Base-by-base conservation (phyloP, 2,329 filamentous ascomycete genomes). In the Penicillium italicum region DNA sequence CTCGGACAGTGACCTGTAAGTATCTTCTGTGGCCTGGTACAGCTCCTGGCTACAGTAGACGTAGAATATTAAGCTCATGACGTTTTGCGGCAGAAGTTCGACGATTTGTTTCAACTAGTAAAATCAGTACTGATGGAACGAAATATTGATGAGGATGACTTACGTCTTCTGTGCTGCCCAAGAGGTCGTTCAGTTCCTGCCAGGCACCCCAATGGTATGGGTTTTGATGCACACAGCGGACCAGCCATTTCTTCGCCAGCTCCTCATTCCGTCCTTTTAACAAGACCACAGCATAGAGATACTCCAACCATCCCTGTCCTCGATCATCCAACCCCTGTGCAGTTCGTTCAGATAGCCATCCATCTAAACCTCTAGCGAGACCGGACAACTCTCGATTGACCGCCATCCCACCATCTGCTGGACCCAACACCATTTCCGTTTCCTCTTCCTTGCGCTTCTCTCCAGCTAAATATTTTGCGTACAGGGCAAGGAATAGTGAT, bases 201-300 rank as follows among this genome's bases (percentile, higher is more conserved):
- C 94, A 99, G 59, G 91, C 92, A 8, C 91, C 91, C 94, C 94
- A 99, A 69, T 97, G 96, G 83, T 92, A 96, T 1, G 91, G 90
- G 66, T 91, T 96, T 38, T 91, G 78, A 70, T 95, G 89, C 10
- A 97, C 90, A 68, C 92, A 96, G 60, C 85, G 83, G 49, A 97
- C 80, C n/a, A 99, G 81, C 82, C 89, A 96, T 60, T 89, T 85
- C 73, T 93, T 86, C 1, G 94, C 94, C 57, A 89, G 82, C 42
- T 86, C 82, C 63, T 96, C 91, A 66, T 94, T 97, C 74, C 96
- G 96, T 58, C 92, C 88, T 73, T 92, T 96, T 34, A 90, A 84
- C 18, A 97, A 79, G 14, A 97, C 86, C 75, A 97, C 88, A 10
- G 92, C 94, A 68, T 97, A 97, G 16, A 81, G 72, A 58, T 79